These are phyloP conservation scores for Hypoxylon perforatum DNA, from an alignment of 495 filamentous ascomycete species.

Conservation along the genomic window DNA sequence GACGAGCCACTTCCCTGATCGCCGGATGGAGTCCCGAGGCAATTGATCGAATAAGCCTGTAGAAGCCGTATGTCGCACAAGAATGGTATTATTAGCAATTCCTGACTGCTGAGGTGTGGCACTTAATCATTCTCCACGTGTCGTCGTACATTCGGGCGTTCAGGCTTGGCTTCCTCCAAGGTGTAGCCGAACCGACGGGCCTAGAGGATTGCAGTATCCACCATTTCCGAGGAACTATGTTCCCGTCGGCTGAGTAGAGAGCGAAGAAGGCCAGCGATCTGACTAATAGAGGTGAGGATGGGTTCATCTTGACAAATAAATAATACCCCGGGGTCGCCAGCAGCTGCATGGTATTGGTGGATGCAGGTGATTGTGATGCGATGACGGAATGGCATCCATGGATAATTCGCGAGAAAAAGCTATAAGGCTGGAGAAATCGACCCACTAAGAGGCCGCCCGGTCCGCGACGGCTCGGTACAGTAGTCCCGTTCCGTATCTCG, in stretches of 20 bases:
- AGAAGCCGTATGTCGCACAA: conserved; percentile 4
- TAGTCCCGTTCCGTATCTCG: conserved; percentile 38
- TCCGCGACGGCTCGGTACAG: conserved; percentile 31
- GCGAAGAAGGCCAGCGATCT: neutral
- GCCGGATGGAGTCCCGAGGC: neutral
- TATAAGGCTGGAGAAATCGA: conserved; percentile 40
- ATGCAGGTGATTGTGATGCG: conserved; percentile 27
- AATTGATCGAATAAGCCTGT: conserved; percentile 4
- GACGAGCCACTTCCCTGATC: conserved; percentile 1
- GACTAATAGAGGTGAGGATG: conserved; percentile 25
- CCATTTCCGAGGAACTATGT: neutral
- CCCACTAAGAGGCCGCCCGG: conserved; percentile 34
- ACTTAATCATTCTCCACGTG: conserved; percentile 14
- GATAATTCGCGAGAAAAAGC: conserved; percentile 19
- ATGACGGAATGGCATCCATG: conserved; percentile 34
- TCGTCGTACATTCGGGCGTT: neutral
- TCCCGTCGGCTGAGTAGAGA: conserved; percentile 5
- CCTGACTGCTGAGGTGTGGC: neutral
- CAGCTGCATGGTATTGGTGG: conserved; percentile 26
- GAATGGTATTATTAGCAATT: conserved; percentile 9
- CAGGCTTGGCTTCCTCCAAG: conserved; percentile 10
- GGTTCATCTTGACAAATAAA: conserved; percentile 31
- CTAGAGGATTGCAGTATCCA: conserved; percentile 97
- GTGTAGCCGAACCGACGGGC: conserved; percentile 96
- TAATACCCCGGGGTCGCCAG: conserved; percentile 2